A percentile compares a stretch with the other conserved stretches of the same genome.
Conservation (phyloP, 805 yeast genomes). For the Candida stauntonica region DNA sequence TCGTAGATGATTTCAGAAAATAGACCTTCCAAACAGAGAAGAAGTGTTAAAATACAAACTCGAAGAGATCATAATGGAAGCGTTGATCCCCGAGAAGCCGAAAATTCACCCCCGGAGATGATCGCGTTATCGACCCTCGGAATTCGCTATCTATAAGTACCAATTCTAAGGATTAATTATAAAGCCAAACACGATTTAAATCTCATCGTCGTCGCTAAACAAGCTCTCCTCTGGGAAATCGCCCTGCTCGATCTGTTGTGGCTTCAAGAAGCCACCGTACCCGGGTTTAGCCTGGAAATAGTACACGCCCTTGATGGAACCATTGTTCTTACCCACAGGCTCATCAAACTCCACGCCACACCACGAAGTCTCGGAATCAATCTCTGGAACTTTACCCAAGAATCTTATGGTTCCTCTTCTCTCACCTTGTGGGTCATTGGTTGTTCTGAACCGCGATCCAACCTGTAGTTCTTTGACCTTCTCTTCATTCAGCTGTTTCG, state of each 20-base stretch:
- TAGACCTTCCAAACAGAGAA: too few species aligned
- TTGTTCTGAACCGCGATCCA: slow-evolving; percentile 51
- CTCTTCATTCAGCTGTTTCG: slow-evolving; percentile 26
- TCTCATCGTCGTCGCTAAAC: slow-evolving; percentile 43
- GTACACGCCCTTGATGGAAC: slow-evolving; percentile 55
- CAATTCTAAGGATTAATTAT: too few species aligned
- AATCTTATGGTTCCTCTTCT: slow-evolving; percentile 69
- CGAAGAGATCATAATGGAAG: too few species aligned
- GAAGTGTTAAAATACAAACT: too few species aligned
- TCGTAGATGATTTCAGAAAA: too few species aligned
- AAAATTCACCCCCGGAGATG: background rate
- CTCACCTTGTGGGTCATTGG: slow-evolving; percentile 41
- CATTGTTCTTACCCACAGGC: slow-evolving; percentile 85
- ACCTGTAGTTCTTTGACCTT: slow-evolving; percentile 34
- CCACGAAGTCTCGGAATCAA: slow-evolving; percentile 60
- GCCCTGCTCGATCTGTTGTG: slow-evolving; percentile 64
- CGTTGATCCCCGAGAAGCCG: too few species aligned
- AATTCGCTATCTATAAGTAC: too few species aligned
- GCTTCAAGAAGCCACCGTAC: slow-evolving; percentile 78
- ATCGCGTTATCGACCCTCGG: too few species aligned
- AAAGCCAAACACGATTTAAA: too few species aligned
- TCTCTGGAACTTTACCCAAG: slow-evolving; percentile 62
- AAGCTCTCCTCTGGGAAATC: slow-evolving; percentile 53
- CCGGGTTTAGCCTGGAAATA: slow-evolving; percentile 53
- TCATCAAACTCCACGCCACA: slow-evolving; percentile 82